Evolutionary conservation across 2,329 filamentous ascomycete species (phyloP), one percentile per base, ranked within the genome.

Genomic region (Clonostachys rosea): DNA sequence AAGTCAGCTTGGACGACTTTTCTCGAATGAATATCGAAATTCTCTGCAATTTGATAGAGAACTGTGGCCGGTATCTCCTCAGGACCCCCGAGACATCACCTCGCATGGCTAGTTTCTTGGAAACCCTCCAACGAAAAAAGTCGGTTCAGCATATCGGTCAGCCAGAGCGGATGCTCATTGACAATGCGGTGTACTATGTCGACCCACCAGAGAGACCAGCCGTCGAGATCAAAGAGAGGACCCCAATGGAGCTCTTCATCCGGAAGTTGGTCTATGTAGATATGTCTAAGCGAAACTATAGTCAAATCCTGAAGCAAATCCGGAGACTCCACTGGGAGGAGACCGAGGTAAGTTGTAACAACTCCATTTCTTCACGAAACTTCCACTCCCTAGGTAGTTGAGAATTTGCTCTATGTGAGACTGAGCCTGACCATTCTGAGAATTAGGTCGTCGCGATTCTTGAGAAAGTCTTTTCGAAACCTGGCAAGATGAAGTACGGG

Each of bases 21-120:
- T 96, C 94, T 3, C 83, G 92, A 51, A 96, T 96, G 88, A 99
- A 99, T 60, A 96, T 99, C 53, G 95, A 99, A 65, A 96, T 99
- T 57, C 92, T 99, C 53, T 95, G 91, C 59, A 95, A 95, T 59
- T 75, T 99, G 30, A 77, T 99, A 18, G 94, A 99, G 65, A 97
- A 97, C 54, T 99, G 95, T 60, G 94, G 94, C 40, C 84, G 94
- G 16, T 99, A 96, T 66, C 74, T 99, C 18, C 78, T 99, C 49
- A 89, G 92, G 44, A 97, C 94, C 56, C 86, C 90, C 0, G 91
- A 97, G 52, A 97, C 95, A 0, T 86, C 89, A 10, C 92, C 92
- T 9, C 84, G 94, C 40, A 99, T 99, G 94, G 74, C 78, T 2
- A 92, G 89, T 1, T 99, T 99, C 64, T 70, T 99, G 20, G 94